Percentiles rank a stretch among this genome's conserved stretches.
These are phyloP conservation scores for Eucalyptus sideroxylon DNA, from an alignment of 345 rosid genomes.

Conservation along the genomic window DNA sequence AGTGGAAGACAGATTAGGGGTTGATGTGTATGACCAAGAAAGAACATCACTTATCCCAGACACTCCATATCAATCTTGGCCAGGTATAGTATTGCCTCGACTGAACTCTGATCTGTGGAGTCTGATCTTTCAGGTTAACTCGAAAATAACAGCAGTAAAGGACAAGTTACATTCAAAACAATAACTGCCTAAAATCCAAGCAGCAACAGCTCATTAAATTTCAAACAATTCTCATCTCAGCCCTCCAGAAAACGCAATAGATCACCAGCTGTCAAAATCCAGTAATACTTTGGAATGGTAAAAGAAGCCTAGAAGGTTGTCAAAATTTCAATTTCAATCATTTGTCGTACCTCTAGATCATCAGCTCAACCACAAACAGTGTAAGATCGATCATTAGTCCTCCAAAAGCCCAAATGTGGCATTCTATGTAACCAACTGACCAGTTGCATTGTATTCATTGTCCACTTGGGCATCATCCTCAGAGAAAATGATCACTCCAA, in stretches of 20 bases:
- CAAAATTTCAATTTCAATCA: neutral
- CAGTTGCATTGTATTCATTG: neutral
- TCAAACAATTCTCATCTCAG: neutral
- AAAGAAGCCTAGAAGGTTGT: neutral
- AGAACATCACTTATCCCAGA: neutral
- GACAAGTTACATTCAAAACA: neutral
- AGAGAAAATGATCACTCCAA: neutral
- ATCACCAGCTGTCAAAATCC: neutral
- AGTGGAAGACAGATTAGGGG: neutral
- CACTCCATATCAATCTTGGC: neutral
- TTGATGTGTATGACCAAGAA: neutral
- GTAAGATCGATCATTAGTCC: neutral
- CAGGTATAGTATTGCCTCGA: neutral
- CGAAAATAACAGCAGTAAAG: neutral
- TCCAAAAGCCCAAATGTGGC: neutral
- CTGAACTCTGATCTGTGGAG: neutral
- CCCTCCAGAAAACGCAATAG: neutral
- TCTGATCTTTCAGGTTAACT: neutral
- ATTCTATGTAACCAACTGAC: neutral
- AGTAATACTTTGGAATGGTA: neutral
- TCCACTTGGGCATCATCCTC: neutral
- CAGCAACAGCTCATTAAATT: neutral
- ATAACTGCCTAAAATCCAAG: neutral
- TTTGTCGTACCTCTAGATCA: neutral
- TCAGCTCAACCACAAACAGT: neutral